These are phyloP conservation scores for Pestalotiopsis sp. DNA, from an alignment of 2,329 filamentous ascomycete species.

Conservation along the genomic window DNA sequence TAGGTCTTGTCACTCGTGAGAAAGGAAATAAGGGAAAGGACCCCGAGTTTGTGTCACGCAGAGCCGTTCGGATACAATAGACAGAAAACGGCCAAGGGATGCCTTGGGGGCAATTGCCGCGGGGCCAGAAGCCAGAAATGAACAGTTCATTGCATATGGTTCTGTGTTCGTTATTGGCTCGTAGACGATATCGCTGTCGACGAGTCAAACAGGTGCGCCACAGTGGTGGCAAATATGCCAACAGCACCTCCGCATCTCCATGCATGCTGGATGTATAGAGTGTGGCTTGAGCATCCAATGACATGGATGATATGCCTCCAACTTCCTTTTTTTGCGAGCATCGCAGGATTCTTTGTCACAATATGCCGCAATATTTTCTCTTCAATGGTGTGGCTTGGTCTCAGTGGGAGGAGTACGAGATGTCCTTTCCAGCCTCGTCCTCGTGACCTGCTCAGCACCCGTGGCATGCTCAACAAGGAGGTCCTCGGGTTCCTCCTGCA, in stretches of 20 bases:
- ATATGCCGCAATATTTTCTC: not conserved
- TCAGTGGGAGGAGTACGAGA: conserved; percentile 1
- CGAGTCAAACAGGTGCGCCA: not conserved
- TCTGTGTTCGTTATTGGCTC: not conserved
- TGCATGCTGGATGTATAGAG: conserved; percentile 5
- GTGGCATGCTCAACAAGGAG: not conserved
- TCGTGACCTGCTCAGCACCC: not conserved
- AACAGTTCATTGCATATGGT: not conserved
- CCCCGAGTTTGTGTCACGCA: not conserved
- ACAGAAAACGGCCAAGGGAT: not conserved
- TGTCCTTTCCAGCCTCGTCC: not conserved
- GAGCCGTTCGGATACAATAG: not conserved
- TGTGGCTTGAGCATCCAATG: conserved; percentile 6
- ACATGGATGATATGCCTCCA: not conserved
- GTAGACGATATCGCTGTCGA: not conserved
- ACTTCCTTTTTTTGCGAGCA: not conserved
- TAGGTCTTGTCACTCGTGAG: not conserved
- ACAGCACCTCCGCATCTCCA: not conserved
- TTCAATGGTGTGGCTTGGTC: not conserved
- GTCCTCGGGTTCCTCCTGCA: not conserved
- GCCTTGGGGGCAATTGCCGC: not conserved
- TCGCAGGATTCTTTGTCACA: not conserved
- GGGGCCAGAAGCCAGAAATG: not conserved
- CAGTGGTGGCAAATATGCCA: conserved; percentile 1
- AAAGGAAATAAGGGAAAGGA: not conserved